Evolutionary conservation across 257 asterid genomes (phyloP).

Genomic region (Solanum stenotomum): DNA sequence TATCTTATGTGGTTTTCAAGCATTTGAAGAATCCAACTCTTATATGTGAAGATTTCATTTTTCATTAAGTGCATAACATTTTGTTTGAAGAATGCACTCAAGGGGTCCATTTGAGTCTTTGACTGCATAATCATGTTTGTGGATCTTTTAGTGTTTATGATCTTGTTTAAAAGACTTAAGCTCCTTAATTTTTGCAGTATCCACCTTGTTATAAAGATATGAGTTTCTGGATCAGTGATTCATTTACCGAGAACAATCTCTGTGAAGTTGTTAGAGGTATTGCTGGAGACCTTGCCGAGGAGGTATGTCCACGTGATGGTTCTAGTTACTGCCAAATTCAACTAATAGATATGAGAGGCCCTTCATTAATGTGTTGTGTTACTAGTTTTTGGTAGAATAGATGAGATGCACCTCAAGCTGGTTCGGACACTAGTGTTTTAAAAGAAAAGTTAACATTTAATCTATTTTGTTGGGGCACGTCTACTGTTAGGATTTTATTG

Average conservation of each 20-base stretch:
- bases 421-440: not conserved
- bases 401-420: not conserved
- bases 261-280: conserved; percentile 85
- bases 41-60: not conserved
- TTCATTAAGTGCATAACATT: not conserved
- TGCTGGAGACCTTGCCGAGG: conserved; percentile 89
- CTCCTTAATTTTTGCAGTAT: conserved; percentile 36
- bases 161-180: not conserved
- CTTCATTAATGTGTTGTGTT: not conserved
- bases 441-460: not conserved
- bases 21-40: not conserved
- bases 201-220: conserved; percentile 92
- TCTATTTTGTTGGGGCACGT: not conserved
- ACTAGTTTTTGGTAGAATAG: not conserved
- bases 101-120: not conserved
- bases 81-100: not conserved
- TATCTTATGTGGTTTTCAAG: not conserved
- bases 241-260: conserved; percentile 79
- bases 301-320: conserved; percentile 35
- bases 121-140: not conserved
- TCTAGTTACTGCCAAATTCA: not conserved
- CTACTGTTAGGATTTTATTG: not conserved
- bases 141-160: not conserved
- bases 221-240: conserved; percentile 87
- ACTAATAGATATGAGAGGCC: not conserved